A percentile compares a stretch with the other conserved stretches of the same genome.
Evolutionary conservation across 2,329 filamentous ascomycete species (phyloP).

Genomic region (Fusarium protoensiforme): DNA sequence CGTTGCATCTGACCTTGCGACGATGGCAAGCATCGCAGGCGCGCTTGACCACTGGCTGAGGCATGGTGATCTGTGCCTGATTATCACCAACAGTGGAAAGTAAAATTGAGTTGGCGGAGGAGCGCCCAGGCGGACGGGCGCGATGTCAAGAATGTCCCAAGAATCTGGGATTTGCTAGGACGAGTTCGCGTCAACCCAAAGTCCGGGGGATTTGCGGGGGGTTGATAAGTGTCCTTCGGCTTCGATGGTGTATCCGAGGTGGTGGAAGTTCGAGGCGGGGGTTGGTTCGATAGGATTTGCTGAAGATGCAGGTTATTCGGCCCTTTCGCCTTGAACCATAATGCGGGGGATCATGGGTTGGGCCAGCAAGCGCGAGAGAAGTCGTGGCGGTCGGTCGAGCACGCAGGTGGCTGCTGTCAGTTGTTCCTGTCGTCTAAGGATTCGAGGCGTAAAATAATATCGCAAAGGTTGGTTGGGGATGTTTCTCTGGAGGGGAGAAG

Average conservation of each 20-base stretch:
- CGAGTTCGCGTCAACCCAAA: slow-evolving; percentile 32
- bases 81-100: slow-evolving; percentile 12
- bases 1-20: slow-evolving; percentile 80
- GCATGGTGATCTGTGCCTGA: slow-evolving; percentile 44
- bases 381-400: slow-evolving; percentile 5
- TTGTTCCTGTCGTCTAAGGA: background rate
- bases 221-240: slow-evolving; percentile 25
- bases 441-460: background rate
- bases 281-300: slow-evolving; percentile 35
- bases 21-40: slow-evolving; percentile 81
- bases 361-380: slow-evolving; percentile 19
- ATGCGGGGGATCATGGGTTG: slow-evolving; percentile 44
- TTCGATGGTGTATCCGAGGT: background rate
- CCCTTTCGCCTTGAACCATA: slow-evolving; percentile 50
- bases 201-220: slow-evolving; percentile 48
- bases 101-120: slow-evolving; percentile 23
- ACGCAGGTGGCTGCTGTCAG: background rate
- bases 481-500: slow-evolving; percentile 1
- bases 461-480: background rate
- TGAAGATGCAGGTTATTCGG: slow-evolving; percentile 51
- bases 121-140: background rate
- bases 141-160: slow-evolving; percentile 9
- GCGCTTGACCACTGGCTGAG: slow-evolving; percentile 63
- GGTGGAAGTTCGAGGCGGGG: background rate
- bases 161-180: slow-evolving; percentile 4